Base-by-base conservation (phyloP, 2,329 filamentous ascomycete genomes). In the Nothomitra cinnamomea region DNA sequence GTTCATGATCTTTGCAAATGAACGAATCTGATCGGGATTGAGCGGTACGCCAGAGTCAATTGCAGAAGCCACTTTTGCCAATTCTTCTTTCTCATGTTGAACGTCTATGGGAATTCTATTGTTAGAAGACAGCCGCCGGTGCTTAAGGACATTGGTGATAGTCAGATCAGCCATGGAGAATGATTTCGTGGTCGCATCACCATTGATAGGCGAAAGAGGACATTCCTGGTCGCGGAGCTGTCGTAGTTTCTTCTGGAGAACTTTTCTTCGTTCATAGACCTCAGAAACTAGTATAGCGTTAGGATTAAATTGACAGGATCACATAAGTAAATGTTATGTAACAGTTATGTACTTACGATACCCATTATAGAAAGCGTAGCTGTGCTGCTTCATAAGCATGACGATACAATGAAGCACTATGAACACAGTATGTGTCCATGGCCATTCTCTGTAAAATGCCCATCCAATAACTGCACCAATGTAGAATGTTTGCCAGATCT, bases 361-460 rank as follows among this genome's bases (percentile, higher is more conserved):
- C 5, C 85, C 85, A 60, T 88, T 89, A 65, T 87, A 88, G 59
- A 86, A 87, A 3, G 82, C 75, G 61, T 86, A 88, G 17, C 80
- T 83, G 63, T 88, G 85, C 66, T 87, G 83, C 69, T 90, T 90
- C 85, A 89, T 89, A 22, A 89, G 64, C 73, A 88, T 83, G 2
- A 84, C 78, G 54, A 89, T 68, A 13, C 79, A 79, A 62, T 89
- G 84, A 17, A 89, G 69, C 8, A 85, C 79, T 51, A 86, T 84
- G 64, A 85, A 87, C 17, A 87, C 81, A 1, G 83, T 86, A 61
- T 87, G 85, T 13, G 85, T 86, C 85, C 85, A 89, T 1, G 84
- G 82, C 85, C 85, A 90, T 51, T 87, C 78, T 3, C 84, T 75
- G 61, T 80, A 74, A 51, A 83, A 73, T 0, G 83, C 82, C 69